Evolutionary conservation across 2,329 filamentous ascomycete species (phyloP).

Genomic region (Trichocomaceae sp.): DNA sequence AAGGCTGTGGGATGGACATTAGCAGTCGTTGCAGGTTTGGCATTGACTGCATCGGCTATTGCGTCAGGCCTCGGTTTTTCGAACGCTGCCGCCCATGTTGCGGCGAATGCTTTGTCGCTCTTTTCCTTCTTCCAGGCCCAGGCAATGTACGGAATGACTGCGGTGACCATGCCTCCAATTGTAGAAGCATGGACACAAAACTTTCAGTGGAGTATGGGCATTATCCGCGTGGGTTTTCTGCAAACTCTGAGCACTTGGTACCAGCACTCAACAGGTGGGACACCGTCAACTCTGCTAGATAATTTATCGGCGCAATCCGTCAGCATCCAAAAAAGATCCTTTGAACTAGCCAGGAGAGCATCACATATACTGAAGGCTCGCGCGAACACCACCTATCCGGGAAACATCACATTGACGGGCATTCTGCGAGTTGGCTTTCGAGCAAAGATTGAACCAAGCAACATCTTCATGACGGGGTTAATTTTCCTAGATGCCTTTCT

Average conservation of each 20-base stretch:
- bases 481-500: constrained; percentile 85
- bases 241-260: constrained; percentile 92
- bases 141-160: constrained; percentile 80
- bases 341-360: constrained; percentile 33
- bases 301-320: constrained; percentile 69
- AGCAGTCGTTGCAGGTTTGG: constrained; percentile 77
- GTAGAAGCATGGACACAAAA: constrained; percentile 93
- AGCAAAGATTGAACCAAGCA: constrained; percentile 77
- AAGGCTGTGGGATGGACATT: constrained; percentile 84
- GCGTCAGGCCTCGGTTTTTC: constrained; percentile 86
- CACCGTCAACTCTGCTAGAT: constrained; percentile 72
- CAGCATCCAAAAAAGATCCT: constrained; percentile 63
- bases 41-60: constrained; percentile 75
- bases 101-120: constrained; percentile 86
- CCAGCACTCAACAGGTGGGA: constrained; percentile 84
- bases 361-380: constrained; percentile 48
- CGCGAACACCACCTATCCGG: constrained; percentile 45
- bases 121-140: constrained; percentile 94
- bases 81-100: constrained; percentile 90
- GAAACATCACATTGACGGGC: constrained; percentile 58
- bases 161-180: constrained; percentile 78
- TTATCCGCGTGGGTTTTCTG: constrained; percentile 78
- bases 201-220: constrained; percentile 97
- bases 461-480: constrained; percentile 87
- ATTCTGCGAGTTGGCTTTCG: constrained; percentile 87